These are phyloP conservation scores for Backusella circina DNA, from an alignment of 192 early-diverging fungal species.

Conservation along the genomic window DNA sequence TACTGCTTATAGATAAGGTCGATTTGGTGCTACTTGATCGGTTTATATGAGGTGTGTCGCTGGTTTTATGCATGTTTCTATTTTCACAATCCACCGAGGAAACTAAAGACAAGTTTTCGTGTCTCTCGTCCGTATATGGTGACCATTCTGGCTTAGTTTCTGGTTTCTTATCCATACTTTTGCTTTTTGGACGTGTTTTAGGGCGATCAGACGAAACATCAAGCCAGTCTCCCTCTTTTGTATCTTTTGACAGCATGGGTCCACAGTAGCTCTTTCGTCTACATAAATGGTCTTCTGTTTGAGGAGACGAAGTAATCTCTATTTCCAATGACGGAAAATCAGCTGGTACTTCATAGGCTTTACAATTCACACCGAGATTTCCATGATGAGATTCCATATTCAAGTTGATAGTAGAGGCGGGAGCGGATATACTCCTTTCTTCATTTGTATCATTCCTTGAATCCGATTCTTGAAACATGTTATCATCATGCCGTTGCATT, in stretches of 20 bases:
- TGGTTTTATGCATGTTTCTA: background rate
- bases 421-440: background rate
- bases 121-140: background rate
- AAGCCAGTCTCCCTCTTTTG: background rate
- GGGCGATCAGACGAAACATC: background rate
- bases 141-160: background rate
- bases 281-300: background rate
- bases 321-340: background rate
- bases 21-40: background rate
- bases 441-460: background rate
- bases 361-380: background rate
- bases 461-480: background rate
- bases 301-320: background rate
- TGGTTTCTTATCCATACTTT: background rate
- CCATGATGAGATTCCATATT: background rate
- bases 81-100: background rate
- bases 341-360: background rate
- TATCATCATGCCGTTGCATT: background rate
- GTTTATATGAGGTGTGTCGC: background rate
- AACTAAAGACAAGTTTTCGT: background rate
- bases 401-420: background rate
- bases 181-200: background rate
- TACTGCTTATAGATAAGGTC: background rate
- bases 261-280: background rate
- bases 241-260: background rate